Evolutionary conservation across 2,329 filamentous ascomycete species (phyloP).

Genomic region (Clarireedia paspali): DNA sequence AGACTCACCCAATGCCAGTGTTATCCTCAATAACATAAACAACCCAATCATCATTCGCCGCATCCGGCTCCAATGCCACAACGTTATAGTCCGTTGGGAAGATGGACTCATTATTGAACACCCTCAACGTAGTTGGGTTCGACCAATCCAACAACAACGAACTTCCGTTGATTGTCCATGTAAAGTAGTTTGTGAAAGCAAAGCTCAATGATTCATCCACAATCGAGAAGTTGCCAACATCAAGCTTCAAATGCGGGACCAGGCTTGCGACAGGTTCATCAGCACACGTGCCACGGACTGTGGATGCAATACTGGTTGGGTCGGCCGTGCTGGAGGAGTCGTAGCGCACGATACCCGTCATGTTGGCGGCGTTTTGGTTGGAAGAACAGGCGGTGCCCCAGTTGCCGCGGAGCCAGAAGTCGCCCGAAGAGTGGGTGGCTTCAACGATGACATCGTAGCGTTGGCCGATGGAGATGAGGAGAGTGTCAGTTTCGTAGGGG

Average conservation of each 20-base stretch:
- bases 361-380: slow-evolving; percentile 42
- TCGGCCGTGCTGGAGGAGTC: slow-evolving; percentile 29
- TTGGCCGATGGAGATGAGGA: slow-evolving; percentile 52
- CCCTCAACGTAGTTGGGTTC: slow-evolving; percentile 36
- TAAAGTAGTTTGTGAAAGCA: slow-evolving; percentile 30
- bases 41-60: slow-evolving; percentile 13
- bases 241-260: slow-evolving; percentile 23
- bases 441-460: slow-evolving; percentile 38
- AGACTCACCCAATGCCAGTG: slow-evolving; percentile 13
- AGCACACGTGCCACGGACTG: slow-evolving; percentile 19
- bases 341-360: slow-evolving; percentile 36
- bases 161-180: slow-evolving; percentile 42
- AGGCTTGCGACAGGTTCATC: slow-evolving; percentile 26
- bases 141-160: slow-evolving; percentile 40
- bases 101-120: slow-evolving; percentile 26
- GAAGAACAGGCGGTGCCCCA: slow-evolving; percentile 47
- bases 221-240: slow-evolving; percentile 14
- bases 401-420: slow-evolving; percentile 48
- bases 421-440: slow-evolving; percentile 45
- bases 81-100: slow-evolving; percentile 27
- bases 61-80: slow-evolving; percentile 6
- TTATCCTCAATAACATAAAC: slow-evolving; percentile 25
- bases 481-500: slow-evolving; percentile 41
- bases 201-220: slow-evolving; percentile 15
- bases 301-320: slow-evolving; percentile 23